Percentiles rank a stretch among this genome's conserved stretches.
phyloP scores from a whole-genome alignment of 2,329 filamentous ascomycete genomes.

The Aureobasidium uvarum region DNA sequence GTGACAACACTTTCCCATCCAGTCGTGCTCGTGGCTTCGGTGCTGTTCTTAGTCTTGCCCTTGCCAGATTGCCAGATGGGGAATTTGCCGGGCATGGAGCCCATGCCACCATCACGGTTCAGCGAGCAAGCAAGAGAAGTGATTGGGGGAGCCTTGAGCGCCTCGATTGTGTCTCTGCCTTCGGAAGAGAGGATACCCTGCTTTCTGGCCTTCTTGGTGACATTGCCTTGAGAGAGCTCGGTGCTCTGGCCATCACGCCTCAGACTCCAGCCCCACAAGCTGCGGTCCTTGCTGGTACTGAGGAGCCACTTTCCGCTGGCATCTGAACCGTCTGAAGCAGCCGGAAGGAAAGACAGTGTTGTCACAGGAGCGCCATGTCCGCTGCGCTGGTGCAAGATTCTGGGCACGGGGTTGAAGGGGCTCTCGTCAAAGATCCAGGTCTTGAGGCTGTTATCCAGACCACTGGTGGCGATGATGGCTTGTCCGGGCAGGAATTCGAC shows the following conservation, averaged over 20 bases:
- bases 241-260: conserved; percentile 90
- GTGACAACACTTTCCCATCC: conserved; percentile 98
- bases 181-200: conserved; percentile 60
- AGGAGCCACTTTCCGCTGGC: conserved; percentile 90
- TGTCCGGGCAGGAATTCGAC: conserved; percentile 88
- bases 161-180: conserved; percentile 48
- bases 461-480: conserved; percentile 84
- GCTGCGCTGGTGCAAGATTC: conserved; percentile 79
- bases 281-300: conserved; percentile 84
- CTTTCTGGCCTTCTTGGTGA: conserved; percentile 88
- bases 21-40: conserved; percentile 71
- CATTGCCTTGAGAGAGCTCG: conserved; percentile 86
- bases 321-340: conserved; percentile 85
- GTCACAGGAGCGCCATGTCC: conserved; percentile 87
- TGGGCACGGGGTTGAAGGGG: conserved; percentile 81
- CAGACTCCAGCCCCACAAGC: conserved; percentile 94
- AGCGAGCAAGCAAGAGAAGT: conserved; percentile 87
- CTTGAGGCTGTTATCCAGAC: conserved; percentile 88
- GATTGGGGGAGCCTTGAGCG: conserved; percentile 85
- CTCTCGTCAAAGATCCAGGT: conserved; percentile 96
- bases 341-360: conserved; percentile 78
- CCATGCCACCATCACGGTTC: conserved; percentile 93
- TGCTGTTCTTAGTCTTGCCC: conserved; percentile 61
- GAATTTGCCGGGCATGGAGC: conserved; percentile 72
- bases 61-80: conserved; percentile 77